Percentiles rank a stretch among this genome's conserved stretches.
These are phyloP conservation scores for Eucalyptus tenuipes DNA, from an alignment of 345 rosid species.

Conservation along the genomic window DNA sequence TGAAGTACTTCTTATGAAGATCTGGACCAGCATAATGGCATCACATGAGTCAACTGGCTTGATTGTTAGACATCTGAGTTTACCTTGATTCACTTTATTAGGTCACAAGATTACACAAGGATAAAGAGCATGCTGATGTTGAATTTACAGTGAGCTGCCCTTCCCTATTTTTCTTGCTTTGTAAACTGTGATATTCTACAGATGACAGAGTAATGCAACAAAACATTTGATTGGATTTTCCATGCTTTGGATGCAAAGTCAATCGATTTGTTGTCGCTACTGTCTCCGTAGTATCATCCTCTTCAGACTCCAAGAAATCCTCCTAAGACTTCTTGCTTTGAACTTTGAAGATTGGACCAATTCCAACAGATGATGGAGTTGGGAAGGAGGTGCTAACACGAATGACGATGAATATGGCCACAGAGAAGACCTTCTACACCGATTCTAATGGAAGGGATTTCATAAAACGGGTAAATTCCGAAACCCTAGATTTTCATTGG, in stretches of 20 bases:
- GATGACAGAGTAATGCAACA: neutral
- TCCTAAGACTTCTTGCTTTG: neutral
- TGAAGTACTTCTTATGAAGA: neutral
- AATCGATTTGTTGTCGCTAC: neutral
- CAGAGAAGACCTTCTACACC: conserved; percentile 50
- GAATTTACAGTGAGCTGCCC: conserved; percentile 62
- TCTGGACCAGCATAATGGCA: neutral
- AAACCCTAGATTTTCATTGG: neutral
- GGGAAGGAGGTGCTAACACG: conserved; percentile 77
- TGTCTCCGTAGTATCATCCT: neutral
- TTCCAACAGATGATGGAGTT: conserved; percentile 27
- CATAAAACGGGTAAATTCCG: conserved; percentile 56
- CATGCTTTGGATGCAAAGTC: neutral
- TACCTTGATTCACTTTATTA: neutral
- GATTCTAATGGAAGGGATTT: conserved; percentile 91
- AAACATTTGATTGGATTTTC: neutral
- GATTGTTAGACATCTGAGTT: neutral
- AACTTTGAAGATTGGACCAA: conserved; percentile 61
- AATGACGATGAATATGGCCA: conserved; percentile 66
- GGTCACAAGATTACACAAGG: conserved; percentile 63
- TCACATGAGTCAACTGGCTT: neutral
- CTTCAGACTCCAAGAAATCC: neutral
- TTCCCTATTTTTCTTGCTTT: neutral
- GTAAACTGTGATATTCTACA: neutral
- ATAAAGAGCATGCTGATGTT: conserved; percentile 72